These are phyloP conservation scores for Clonostachys sp. DNA, from an alignment of 2,329 filamentous ascomycete species.

Conservation along the genomic window DNA sequence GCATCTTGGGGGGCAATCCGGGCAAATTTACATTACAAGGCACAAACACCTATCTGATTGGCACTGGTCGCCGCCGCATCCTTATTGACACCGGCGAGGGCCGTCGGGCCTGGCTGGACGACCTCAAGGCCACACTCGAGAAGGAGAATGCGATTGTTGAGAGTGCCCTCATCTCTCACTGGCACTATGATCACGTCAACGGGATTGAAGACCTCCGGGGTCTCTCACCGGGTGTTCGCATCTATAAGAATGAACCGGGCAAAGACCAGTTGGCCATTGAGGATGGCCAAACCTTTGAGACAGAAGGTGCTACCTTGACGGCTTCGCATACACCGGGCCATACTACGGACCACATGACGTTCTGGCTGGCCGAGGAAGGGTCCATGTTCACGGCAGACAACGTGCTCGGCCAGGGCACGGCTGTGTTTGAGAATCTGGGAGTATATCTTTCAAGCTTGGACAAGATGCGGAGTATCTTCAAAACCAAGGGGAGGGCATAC, in stretches of 20 bases:
- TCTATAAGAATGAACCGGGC: constrained; percentile 64
- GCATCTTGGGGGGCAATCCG: constrained; percentile 87
- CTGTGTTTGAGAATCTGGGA: constrained; percentile 74
- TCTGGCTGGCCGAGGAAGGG: constrained; percentile 72
- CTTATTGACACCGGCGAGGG: constrained; percentile 92
- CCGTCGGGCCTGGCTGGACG: constrained; percentile 64
- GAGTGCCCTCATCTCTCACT: constrained; percentile 79
- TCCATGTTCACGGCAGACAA: constrained; percentile 89
- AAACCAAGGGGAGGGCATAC: constrained; percentile 60
- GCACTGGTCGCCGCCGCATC: constrained; percentile 66
- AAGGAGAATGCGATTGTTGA: constrained; percentile 65
- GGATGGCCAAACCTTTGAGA: constrained; percentile 49
- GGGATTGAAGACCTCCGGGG: constrained; percentile 67
- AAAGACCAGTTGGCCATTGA: constrained; percentile 35
- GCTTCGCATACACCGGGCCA: constrained; percentile 65
- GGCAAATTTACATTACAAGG: constrained; percentile 73
- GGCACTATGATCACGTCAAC: constrained; percentile 82
- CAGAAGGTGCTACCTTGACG: constrained; percentile 60
- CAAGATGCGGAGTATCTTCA: constrained; percentile 62
- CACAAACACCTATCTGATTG: constrained; percentile 93
- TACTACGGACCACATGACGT: constrained; percentile 75
- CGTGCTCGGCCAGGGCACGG: constrained; percentile 80
- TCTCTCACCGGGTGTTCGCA: constrained; percentile 54
- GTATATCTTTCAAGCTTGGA: constrained; percentile 66
- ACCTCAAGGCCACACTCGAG: constrained; percentile 59